A percentile compares a stretch with the other conserved stretches of the same genome.
These are phyloP conservation scores for Abortiporus biennis DNA, from an alignment of 1,284 basidiomycete genomes.

Conservation along the genomic window DNA sequence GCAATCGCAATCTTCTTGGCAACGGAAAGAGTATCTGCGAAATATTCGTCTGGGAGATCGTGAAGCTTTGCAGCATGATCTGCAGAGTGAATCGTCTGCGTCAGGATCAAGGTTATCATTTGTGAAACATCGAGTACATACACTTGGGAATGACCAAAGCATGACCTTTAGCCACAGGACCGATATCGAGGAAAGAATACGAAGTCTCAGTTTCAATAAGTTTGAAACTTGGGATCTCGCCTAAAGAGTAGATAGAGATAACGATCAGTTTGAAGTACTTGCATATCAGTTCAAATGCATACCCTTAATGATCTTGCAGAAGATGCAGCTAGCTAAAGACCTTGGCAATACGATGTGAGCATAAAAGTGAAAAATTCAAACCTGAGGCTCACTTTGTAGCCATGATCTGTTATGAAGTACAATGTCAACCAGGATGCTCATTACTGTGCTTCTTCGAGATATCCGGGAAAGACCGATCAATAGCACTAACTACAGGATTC, in stretches of 20 bases:
- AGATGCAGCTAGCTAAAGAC: conserved; percentile 59
- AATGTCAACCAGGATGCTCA: no score
- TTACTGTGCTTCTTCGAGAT: no score
- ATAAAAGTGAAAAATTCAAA: no score
- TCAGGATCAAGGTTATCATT: not conserved
- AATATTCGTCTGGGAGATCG: conserved; percentile 76
- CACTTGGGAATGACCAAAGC: conserved; percentile 89
- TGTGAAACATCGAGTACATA: conserved; percentile 26
- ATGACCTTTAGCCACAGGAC: conserved; percentile 83
- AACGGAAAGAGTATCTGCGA: conserved; percentile 68
- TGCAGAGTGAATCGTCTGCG: conserved; percentile 27
- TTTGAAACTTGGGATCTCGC: conserved; percentile 78
- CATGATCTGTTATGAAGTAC: no score
- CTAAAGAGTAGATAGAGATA: conserved; percentile 34
- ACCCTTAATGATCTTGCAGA: conserved; percentile 92
- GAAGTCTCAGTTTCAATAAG: conserved; percentile 73
- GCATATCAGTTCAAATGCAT: conserved; percentile 13
- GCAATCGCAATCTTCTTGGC: conserved; percentile 87
- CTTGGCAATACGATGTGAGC: conserved; percentile 6
- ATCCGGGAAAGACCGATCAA: no score
- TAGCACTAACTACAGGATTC: no score
- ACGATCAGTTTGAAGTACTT: not conserved
- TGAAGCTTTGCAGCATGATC: conserved; percentile 76
- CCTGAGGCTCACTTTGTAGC: no score
- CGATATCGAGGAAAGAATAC: conserved; percentile 87